Conservation (phyloP, 805 yeast species). For the Candida railenensis region DNA sequence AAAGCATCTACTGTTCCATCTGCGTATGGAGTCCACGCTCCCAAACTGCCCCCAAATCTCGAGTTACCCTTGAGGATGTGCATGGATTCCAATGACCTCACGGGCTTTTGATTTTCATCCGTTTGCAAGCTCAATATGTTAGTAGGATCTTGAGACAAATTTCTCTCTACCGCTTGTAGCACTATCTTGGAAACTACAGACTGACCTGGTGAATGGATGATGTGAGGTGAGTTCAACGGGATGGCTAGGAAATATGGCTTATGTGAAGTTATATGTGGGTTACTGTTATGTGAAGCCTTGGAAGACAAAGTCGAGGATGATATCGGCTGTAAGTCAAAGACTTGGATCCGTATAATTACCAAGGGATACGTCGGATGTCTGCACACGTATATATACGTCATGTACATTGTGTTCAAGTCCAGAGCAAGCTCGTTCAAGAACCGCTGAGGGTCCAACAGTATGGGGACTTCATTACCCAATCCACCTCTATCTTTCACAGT, state of each 20-base stretch:
- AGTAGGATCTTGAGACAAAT: slow-evolving; percentile 46
- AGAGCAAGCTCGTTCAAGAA: slow-evolving; percentile 49
- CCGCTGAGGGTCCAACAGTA: slow-evolving; percentile 48
- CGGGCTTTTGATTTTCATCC: slow-evolving; percentile 35
- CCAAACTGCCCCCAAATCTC: slow-evolving; percentile 59
- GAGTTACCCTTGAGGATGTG: slow-evolving; percentile 61
- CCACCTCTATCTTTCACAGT: slow-evolving; percentile 38
- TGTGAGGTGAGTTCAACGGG: slow-evolving; percentile 64
- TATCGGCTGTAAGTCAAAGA: slow-evolving; percentile 49
- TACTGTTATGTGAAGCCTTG: slow-evolving; percentile 10
- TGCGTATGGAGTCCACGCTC: slow-evolving; percentile 75
- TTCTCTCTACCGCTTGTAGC: slow-evolving; percentile 57
- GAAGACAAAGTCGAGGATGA: slow-evolving; percentile 5
- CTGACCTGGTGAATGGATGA: slow-evolving; percentile 54
- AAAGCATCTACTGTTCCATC: slow-evolving; percentile 62
- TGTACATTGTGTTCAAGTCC: slow-evolving; percentile 50
- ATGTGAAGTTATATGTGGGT: slow-evolving; percentile 50
- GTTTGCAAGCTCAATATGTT: slow-evolving; percentile 37
- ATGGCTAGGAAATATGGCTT: slow-evolving; percentile 66
- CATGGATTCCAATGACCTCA: slow-evolving; percentile 52
- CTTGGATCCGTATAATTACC: slow-evolving; percentile 62
- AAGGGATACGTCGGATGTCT: slow-evolving; percentile 64
- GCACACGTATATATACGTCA: slow-evolving; percentile 65
- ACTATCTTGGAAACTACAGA: slow-evolving; percentile 50
- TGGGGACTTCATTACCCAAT: slow-evolving; percentile 20